Percentiles rank a stretch among this genome's conserved stretches.
phyloP scores from a whole-genome alignment of 1,284 basidiomycete species.

The Sphagnurus paluster region DNA sequence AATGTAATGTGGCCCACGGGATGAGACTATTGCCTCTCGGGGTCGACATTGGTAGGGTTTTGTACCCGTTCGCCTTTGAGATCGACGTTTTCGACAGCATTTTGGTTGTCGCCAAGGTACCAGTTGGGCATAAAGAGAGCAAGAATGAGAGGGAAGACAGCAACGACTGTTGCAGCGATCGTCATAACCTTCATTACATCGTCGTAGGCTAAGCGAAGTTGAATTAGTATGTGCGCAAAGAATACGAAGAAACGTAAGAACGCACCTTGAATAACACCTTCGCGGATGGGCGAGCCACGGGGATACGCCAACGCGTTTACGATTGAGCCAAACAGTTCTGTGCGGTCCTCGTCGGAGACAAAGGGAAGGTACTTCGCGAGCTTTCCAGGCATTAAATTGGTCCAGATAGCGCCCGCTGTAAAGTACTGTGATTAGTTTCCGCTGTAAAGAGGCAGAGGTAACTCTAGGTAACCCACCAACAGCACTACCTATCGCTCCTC shows the following conservation, averaged over 20 bases:
- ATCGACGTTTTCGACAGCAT: conserved; percentile 39
- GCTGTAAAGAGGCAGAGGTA: background rate
- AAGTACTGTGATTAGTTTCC: background rate
- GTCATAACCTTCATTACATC: conserved; percentile 56
- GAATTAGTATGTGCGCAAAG: background rate
- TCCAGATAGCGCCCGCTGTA: conserved; percentile 60
- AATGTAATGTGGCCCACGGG: too few relatives aligned
- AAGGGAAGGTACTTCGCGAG: conserved; percentile 55
- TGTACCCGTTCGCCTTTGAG: conserved; percentile 27
- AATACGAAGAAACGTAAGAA: conserved; percentile 2
- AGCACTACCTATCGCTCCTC: conserved; percentile 70
- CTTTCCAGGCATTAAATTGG: conserved; percentile 56
- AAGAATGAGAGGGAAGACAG: conserved; percentile 38
- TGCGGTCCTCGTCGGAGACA: conserved; percentile 35
- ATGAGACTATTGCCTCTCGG: conserved; percentile 16
- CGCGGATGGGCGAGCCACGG: conserved; percentile 51
- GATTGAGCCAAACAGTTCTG: conserved; percentile 52
- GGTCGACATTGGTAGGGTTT: background rate
- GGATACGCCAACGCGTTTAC: conserved; percentile 44
- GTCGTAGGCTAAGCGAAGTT: conserved; percentile 41
- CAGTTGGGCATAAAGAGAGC: conserved; percentile 45
- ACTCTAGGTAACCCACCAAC: conserved; percentile 42
- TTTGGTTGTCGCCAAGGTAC: conserved; percentile 47
- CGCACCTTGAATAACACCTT: conserved; percentile 56
- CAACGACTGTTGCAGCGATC: conserved; percentile 44